Conservation (phyloP, 2,329 filamentous ascomycete genomes). For the Exserohilum rostratum region DNA sequence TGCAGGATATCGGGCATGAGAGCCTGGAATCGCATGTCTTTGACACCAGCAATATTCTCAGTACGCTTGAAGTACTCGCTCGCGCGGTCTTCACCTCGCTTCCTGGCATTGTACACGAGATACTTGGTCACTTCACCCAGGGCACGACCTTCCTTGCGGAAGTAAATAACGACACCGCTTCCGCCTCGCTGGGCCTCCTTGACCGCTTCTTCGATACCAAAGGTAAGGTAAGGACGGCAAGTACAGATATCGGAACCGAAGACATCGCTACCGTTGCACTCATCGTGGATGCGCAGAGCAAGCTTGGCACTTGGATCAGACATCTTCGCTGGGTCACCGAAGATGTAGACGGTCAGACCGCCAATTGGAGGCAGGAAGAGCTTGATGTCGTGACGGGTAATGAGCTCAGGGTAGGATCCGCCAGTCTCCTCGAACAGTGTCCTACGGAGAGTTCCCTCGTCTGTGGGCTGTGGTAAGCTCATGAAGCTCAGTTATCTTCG, state of each 20-base stretch:
- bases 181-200: conserved; percentile 95
- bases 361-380: conserved; percentile 95
- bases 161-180: conserved; percentile 96
- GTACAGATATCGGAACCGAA: conserved; percentile 99
- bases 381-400: conserved; percentile 93
- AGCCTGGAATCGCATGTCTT: conserved; percentile 96
- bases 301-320: conserved; percentile 81
- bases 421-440: conserved; percentile 94
- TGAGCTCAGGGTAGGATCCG: conserved; percentile 94
- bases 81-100: conserved; percentile 76
- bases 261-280: conserved; percentile 96
- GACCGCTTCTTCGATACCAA: conserved; percentile 95
- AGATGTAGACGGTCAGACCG: conserved; percentile 94
- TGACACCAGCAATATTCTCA: conserved; percentile 97
- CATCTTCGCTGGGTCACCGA: conserved; percentile 93
- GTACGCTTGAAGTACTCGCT: conserved; percentile 96
- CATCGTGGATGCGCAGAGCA: conserved; percentile 83
- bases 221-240: conserved; percentile 92
- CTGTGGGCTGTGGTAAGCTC: conserved; percentile 49
- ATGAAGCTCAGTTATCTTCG: neutral
- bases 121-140: conserved; percentile 94
- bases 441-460: conserved; percentile 84
- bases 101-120: conserved; percentile 78
- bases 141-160: conserved; percentile 94
- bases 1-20: conserved; percentile 98